Percentiles rank a stretch among this genome's conserved stretches.
Conservation (phyloP, 2,329 filamentous ascomycete species). For the Teratosphaeriaceae sp. region DNA sequence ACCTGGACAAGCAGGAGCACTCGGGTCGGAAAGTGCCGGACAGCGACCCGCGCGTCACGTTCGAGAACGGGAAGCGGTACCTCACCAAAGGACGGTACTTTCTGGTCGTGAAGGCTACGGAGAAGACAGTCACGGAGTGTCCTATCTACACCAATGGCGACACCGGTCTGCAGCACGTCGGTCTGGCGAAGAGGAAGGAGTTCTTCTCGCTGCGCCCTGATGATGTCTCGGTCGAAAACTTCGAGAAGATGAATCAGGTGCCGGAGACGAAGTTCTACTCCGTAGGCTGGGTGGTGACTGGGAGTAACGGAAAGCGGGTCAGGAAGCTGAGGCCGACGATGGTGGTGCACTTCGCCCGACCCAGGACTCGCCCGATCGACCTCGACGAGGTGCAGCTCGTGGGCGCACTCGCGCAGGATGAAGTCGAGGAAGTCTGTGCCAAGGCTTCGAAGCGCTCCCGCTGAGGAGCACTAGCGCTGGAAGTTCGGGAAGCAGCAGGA, state of each 20-base stretch:
- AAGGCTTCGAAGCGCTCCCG: neutral
- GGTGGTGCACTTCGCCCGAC: conserved; percentile 3
- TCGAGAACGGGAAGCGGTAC: neutral
- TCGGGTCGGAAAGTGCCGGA: neutral
- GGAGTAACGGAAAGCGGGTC: neutral
- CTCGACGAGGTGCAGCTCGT: neutral
- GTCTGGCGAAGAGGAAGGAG: neutral
- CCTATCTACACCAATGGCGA: conserved; percentile 5
- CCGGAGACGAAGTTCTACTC: neutral
- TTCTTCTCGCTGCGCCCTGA: conserved; percentile 1
- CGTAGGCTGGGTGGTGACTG: neutral
- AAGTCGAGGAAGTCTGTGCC: neutral
- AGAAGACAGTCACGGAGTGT: neutral
- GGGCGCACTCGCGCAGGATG: neutral
- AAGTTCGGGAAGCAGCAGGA: no score
- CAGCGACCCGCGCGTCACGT: neutral
- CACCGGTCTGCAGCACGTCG: conserved; percentile 3
- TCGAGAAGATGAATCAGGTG: conserved; percentile 1
- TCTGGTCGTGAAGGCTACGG: neutral
- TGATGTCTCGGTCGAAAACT: neutral
- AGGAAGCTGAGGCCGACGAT: neutral
- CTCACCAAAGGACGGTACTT: neutral
- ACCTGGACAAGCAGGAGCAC: neutral
- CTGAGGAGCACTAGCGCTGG: no score
- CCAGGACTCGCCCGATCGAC: neutral